Base-by-base conservation (phyloP, 2,329 filamentous ascomycete genomes). In the Trichoderma citrinoviride region DNA sequence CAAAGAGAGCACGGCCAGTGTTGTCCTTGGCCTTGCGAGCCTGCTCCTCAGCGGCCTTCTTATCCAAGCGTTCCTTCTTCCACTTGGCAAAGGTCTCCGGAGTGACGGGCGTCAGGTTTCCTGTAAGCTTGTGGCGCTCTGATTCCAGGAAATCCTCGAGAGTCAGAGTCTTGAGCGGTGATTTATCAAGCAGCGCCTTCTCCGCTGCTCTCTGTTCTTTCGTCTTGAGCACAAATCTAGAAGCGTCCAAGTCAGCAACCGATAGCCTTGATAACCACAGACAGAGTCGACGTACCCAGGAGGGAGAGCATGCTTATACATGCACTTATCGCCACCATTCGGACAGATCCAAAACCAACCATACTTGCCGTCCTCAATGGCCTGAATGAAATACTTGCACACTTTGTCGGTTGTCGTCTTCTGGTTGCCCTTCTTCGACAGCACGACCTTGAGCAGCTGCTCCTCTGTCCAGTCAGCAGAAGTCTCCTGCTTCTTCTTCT, bases 281-380 rank as follows among this genome's bases (percentile, higher is more conserved):
- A 19, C 7, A 23, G 33, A 33, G 25, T 56, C n/a, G 8, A 86
- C 90, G 74, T 87, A 96, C 91, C 95, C 95, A 74, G 93, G 91
- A 71, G 96, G 95, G 72, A 99, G 84, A 73, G 91, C 93, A 78
- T 99, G 95, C 80, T 91, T 93, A 77, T 99, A 99, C 90, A 95
- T 98, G 90, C 95, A 99, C 79, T 97, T 92, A 76, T 99, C 90
- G 68, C 91, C 94, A 69, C 93, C 93, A 74, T 98, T 98, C 53
- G 95, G 95, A 85, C 95, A 99, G 66, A 88, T 84, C 95, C 95
- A 99, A 80, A 99, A 98, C 95, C 95, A 99, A 68, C 95, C 95
- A 73, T 99, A 99, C 79, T 98, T 99, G 73, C 93, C 91, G 75
- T 99, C 95, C 80, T 99, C 95, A 68, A 99, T 95, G 27, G 95